Evolutionary conservation across 2,329 filamentous ascomycete genomes (phyloP), one percentile per base, ranked within the genome.

Genomic region (Beauveria caledonica): DNA sequence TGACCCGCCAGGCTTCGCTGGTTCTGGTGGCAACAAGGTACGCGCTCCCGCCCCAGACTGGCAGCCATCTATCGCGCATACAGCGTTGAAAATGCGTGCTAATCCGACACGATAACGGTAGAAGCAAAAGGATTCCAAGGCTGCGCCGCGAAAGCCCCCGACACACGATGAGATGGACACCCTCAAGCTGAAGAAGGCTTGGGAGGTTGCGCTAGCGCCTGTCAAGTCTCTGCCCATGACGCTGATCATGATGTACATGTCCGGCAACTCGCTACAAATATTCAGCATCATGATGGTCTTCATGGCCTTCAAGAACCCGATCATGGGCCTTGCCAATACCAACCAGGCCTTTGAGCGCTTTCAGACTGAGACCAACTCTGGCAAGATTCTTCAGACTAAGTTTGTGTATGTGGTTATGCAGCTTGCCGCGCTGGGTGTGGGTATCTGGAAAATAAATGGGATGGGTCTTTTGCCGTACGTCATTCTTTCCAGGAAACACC

Each of bases 271-370:
- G 63, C 84, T 99, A 51, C 94, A 99, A 73, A 97, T 99, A 66
- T 99, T 99, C 80, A 95, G 89, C 76, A 97, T 99, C 76, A 97
- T 97, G 91, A 99, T 97, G 92, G 93, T 97, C 19, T 92, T 93
- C 69, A 97, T 97, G 89, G 87, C 96, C 50, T 99, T 99, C 82
- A 97, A 97, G 80, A 95, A 90, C 66, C 94, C 94, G 10, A 82
- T 99, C 63, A 85, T 90, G 74, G 94, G 92, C 39, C 78, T 97
- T 50, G 76, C 96, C 63, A 85, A 80, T 66, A 93, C 93, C 52
- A 92, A 94, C 71, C 84, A 87, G 70, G 90, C 89, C n/a, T 97
- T 99, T 73, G 85, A 90, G 70, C 87, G 88, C 63, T 96, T 96
- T 74, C 91, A 97, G 73, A 92, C 90, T 21, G 86, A 91, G 58